Base-by-base conservation (phyloP, 2,329 filamentous ascomycete genomes). In the Alternaria novae-zelandiae region DNA sequence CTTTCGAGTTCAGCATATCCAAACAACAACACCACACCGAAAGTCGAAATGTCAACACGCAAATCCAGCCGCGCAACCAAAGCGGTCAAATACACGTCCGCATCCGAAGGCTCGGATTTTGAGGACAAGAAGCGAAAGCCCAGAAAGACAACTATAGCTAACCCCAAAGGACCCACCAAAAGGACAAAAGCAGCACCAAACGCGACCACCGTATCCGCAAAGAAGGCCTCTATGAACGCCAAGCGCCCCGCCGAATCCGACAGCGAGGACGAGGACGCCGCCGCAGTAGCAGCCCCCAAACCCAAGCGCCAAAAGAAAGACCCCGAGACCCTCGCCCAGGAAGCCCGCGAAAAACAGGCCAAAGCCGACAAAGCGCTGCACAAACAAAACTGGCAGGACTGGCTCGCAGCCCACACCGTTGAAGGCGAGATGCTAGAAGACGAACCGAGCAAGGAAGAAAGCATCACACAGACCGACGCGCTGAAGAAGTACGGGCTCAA, bases 71-170 rank as follows among this genome's bases (percentile, higher is more conserved):
- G 67, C 43, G 30, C 45, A 9, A 57, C 63, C 6, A 66, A 69
- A 46, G 65, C 65, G 17, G 63, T 71, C 0, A 68, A 70, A 23
- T 69, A 69, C 45, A 65, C 61, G 1, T 69, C 67, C 11, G 64
- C 62, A 17, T 64, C 65, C 3, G 61, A 65, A 21, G 63, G 55
- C 3, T 70, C 66, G 5, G 61, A 66, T 20, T 67, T 67, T 13
- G 66, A 62, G 21, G 49, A 56, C 11, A 61, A 58, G 53, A 66
- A 62, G 25, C 69, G 68, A 53, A 66, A 60, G 30, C 51, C 61
- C n/a, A 46, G 21, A 6, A 56, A 46, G 54, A 21, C 17, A 2
- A 1, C 44, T 7, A 46, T 11, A 41, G 28, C 47, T 15, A 36
- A 30, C 30, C 21, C 32, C 28, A 53, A 53, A 11, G 8, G n/a